Base-by-base conservation (phyloP, 1,139 yeast genomes). In the Zygoascus meyerae region DNA sequence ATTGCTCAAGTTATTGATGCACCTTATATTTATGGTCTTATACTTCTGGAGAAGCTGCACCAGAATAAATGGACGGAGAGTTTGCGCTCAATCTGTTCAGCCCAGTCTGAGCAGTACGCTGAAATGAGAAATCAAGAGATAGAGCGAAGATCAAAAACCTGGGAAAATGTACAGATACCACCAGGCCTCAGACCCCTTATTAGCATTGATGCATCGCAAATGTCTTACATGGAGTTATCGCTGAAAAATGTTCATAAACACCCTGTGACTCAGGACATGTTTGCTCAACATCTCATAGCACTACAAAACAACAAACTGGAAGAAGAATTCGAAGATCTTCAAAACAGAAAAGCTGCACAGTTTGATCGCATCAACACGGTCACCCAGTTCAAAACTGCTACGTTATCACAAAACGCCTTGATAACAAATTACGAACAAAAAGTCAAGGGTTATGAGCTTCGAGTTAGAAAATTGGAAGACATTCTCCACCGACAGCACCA, bases 1-100 rank as follows among this genome's bases (percentile, higher is more conserved):
- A 67, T 77, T 10, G 75, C 77, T 14, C 68, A 68, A 34, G 81
- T 86, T 1, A 74, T 81, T 14, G 96, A 87, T 60, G 63, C 89
- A 44, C 97, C 97, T 0, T 67, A 86, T 35, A 66, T 87, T 1
- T 86, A 86, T 61, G 97, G 97, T 1, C 75, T 85, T 28, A 73
- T 81, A 61, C 61, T 86, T 18, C 75, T 89, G 38, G 96, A 90
- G 58, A 72, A 71, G 42, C 66, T 84, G 47, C 74, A 95, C 45
- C 81, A 92, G 52, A 68, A 69, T 38, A 80, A 79, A 53, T 86
- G 95, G 94, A 68, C 74, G 21, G 73, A 73, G 43, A 76, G 76
- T 43, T 64, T 83, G 37, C 73, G 74, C 48, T 73, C 74, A 1
- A 61, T 78, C 1, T 74, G 75, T 0, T 68, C 70, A 34, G 74